phyloP scores from a whole-genome alignment of 2,329 filamentous ascomycete genomes.

The Pseudogymnoascus sp. region DNA sequence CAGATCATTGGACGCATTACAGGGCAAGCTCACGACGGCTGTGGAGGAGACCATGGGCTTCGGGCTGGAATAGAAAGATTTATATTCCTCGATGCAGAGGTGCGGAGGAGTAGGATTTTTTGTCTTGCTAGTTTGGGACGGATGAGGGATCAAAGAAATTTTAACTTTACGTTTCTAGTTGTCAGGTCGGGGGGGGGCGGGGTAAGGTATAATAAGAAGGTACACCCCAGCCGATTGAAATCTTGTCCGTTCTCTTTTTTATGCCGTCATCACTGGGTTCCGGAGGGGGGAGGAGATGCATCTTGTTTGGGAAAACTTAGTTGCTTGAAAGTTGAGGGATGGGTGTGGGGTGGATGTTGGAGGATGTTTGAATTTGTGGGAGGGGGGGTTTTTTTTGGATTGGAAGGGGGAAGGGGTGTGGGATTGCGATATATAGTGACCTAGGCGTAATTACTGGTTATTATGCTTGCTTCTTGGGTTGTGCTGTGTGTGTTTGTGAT shows the following conservation, averaged over 20 bases:
- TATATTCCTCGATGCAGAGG: not conserved
- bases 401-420: not conserved
- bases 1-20: constrained; percentile 75
- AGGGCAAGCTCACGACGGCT: constrained; percentile 87
- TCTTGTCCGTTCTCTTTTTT: not conserved
- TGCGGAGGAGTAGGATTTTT: not conserved
- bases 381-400: not conserved
- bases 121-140: not conserved
- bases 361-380: constrained; percentile 3
- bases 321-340: not conserved
- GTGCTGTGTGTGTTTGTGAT: not conserved
- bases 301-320: not conserved
- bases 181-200: not conserved
- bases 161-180: not conserved
- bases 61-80: constrained; percentile 72
- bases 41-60: constrained; percentile 99
- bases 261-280: not conserved
- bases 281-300: not conserved
- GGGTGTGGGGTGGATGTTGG: not conserved
- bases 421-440: not conserved
- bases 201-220: not conserved
- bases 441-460: not conserved
- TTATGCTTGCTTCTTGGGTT: not conserved
- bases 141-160: not conserved
- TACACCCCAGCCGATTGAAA: not conserved